Evolutionary conservation across 202 grass and related monocot species (phyloP).

Genomic region (Schoenoplectus triqueter): DNA sequence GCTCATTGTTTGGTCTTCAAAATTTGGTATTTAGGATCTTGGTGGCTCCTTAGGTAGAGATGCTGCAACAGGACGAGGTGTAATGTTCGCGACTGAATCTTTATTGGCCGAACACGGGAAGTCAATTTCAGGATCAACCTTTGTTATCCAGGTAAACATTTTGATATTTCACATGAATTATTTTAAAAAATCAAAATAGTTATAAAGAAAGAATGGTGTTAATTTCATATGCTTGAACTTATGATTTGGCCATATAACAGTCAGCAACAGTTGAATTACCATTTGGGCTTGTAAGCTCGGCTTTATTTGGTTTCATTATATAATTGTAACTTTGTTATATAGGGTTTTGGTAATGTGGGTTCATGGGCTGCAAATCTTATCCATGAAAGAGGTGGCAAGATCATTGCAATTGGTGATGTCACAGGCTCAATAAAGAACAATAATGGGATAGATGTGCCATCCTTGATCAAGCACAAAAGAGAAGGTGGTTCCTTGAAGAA

Average conservation of each 20-base stretch:
- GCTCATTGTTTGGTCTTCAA: background rate
- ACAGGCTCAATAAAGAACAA: conserved; percentile 71
- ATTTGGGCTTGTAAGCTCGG: background rate
- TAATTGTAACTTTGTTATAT: background rate
- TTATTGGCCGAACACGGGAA: conserved; percentile 81
- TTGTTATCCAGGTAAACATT: conserved; percentile 77
- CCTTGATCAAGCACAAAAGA: conserved; percentile 65
- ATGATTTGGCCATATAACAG: background rate
- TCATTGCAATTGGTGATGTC: conserved; percentile 85
- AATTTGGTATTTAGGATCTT: conserved; percentile 73
- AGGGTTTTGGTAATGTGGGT: conserved; percentile 98
- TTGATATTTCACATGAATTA: conserved; percentile 11
- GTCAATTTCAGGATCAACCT: conserved; percentile 82
- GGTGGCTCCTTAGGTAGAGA: conserved; percentile 90
- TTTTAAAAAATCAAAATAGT: background rate
- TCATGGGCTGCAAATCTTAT: conserved; percentile 87
- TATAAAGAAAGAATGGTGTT: background rate
- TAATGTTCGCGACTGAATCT: conserved; percentile 72
- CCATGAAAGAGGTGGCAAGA: conserved; percentile 80
- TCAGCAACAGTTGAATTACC: background rate
- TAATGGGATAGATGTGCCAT: conserved; percentile 74
- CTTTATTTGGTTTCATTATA: background rate
- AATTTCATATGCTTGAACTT: background rate
- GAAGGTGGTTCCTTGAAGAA: conserved; percentile 71
- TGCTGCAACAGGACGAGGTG: conserved; percentile 88